Conservation (phyloP, 192 early-diverging fungal genomes). For the Phycomyces nitens region DNA sequence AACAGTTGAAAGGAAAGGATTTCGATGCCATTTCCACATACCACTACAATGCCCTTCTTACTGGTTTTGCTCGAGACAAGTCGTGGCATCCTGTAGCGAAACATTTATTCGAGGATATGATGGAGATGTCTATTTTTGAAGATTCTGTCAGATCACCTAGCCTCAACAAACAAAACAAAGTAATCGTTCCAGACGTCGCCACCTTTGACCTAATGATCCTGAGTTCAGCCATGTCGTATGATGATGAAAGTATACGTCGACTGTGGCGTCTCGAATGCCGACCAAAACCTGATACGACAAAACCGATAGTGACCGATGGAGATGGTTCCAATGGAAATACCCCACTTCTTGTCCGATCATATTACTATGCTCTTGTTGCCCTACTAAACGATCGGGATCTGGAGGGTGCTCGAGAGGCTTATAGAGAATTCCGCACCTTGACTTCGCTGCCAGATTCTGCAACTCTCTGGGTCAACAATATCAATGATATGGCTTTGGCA, state of each 20-base stretch:
- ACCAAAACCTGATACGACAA: neutral
- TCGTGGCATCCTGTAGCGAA: slow-evolving; percentile 15
- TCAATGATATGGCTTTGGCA: slow-evolving; percentile 6
- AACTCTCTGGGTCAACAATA: slow-evolving; percentile 4
- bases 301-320: neutral
- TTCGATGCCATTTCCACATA: neutral
- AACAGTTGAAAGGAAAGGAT: neutral
- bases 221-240: neutral
- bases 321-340: neutral
- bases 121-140: neutral
- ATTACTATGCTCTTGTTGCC: slow-evolving; percentile 7
- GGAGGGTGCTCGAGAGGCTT: neutral
- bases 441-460: slow-evolving; percentile 1
- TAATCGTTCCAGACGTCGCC: slow-evolving; percentile 2
- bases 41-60: slow-evolving; percentile 22
- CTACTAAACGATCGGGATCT: neutral
- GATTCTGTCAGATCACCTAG: neutral
- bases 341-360: slow-evolving; percentile 5
- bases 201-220: slow-evolving; percentile 22
- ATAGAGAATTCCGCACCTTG: slow-evolving; percentile 1
- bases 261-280: neutral
- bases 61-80: neutral
- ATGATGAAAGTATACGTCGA: slow-evolving; percentile 12
- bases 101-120: slow-evolving; percentile 11
- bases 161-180: neutral